Evolutionary conservation across 208 protist species (phyloP).

Genomic region (Novymonas esmeraldas): DNA sequence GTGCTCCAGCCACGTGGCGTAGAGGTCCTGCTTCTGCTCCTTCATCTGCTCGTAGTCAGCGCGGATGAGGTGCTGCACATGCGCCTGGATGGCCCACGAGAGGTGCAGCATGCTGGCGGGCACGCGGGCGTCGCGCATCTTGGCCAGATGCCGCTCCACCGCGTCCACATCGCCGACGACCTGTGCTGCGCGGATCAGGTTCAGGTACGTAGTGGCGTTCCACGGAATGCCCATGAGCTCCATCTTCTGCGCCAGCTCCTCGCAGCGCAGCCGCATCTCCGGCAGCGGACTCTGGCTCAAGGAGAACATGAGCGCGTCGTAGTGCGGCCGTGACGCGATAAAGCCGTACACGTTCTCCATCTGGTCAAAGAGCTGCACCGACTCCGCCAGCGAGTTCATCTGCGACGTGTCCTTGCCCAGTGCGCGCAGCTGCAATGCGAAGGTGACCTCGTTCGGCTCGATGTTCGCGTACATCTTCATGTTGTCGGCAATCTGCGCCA

Average conservation of each 20-base stretch:
- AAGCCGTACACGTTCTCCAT: conserved; percentile 92
- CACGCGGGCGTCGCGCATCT: conserved; percentile 86
- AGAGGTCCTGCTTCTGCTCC: conserved; percentile 50
- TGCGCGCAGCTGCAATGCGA: conserved; percentile 79
- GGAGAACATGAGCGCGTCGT: conserved; percentile 85
- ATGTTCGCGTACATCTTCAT: conserved; percentile 95
- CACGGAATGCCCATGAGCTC: conserved; percentile 89
- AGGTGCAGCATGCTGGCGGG: conserved; percentile 69
- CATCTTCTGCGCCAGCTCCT: conserved; percentile 91
- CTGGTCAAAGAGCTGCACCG: conserved; percentile 91
- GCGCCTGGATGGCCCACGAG: conserved; percentile 80
- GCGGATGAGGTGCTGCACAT: conserved; percentile 75
- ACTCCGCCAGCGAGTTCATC: conserved; percentile 75
- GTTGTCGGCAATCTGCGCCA: conserved; percentile 84
- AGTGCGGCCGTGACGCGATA: conserved; percentile 85
- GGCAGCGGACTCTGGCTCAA: conserved; percentile 74
- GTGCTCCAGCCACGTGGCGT: conserved; percentile 62
- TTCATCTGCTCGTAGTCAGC: conserved; percentile 74
- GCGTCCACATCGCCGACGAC: conserved; percentile 80
- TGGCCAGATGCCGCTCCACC: conserved; percentile 74
- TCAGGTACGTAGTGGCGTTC: conserved; percentile 83
- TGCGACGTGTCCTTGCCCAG: conserved; percentile 74
- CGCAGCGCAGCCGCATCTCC: conserved; percentile 86
- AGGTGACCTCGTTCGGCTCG: conserved; percentile 90
- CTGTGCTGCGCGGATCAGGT: conserved; percentile 82